These are phyloP conservation scores for Lentinula edodes DNA, from an alignment of 768 basidiomycete genomes.

Conservation along the genomic window DNA sequence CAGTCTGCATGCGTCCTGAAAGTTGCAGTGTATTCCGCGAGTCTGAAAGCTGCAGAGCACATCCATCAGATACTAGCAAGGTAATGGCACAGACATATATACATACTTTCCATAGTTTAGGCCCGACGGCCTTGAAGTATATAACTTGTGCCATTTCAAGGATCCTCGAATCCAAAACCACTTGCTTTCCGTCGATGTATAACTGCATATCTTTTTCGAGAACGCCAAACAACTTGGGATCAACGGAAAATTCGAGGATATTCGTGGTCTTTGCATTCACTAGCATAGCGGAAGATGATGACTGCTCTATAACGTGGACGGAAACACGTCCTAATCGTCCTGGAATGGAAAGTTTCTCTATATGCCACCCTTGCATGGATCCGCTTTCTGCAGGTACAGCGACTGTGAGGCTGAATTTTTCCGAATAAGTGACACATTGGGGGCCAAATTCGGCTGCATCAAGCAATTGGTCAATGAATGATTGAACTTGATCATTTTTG, in stretches of 20 bases:
- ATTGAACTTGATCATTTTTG: slow-evolving; percentile 44
- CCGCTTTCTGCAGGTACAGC: slow-evolving; percentile 66
- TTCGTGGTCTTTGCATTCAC: slow-evolving; percentile 18
- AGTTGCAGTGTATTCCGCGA: slow-evolving; percentile 14
- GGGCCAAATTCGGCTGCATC: slow-evolving; percentile 5
- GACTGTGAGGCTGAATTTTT: slow-evolving; percentile 67
- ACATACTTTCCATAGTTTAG: slow-evolving; percentile 16
- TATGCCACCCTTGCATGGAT: slow-evolving; percentile 63
- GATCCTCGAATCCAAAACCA: neutral
- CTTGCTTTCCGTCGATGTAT: neutral
- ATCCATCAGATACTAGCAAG: neutral
- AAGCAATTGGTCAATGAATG: slow-evolving; percentile 39
- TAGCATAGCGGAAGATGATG: neutral
- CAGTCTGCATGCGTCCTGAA: slow-evolving; percentile 58
- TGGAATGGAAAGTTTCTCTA: slow-evolving; percentile 53
- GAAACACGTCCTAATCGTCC: slow-evolving; percentile 47
- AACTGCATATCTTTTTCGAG: neutral
- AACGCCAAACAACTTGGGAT: neutral
- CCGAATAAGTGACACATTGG: slow-evolving; percentile 4
- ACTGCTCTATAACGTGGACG: neutral
- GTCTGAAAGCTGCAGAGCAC: neutral
- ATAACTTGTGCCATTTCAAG: slow-evolving; percentile 8
- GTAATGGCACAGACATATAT: neutral
- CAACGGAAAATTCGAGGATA: slow-evolving; percentile 11
- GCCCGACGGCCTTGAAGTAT: slow-evolving; percentile 20